phyloP scores from a whole-genome alignment of 768 basidiomycete species.

The Boletus reticuloceps region DNA sequence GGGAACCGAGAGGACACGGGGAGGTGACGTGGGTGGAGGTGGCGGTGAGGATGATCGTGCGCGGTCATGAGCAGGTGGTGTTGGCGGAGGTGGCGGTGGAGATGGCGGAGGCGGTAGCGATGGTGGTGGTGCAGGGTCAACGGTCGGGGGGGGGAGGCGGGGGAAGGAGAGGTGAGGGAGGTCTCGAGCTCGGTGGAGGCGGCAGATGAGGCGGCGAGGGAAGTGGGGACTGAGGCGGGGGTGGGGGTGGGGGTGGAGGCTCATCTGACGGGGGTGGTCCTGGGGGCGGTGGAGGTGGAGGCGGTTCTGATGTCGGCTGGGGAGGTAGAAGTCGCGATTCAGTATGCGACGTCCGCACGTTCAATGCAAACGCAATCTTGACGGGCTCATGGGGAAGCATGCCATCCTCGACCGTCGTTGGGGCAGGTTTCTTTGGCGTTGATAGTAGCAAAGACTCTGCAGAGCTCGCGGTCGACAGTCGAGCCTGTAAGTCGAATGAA shows the following conservation, averaged over 20 bases:
- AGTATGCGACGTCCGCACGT: constrained; percentile 23
- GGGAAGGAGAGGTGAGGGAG: constrained; percentile 8
- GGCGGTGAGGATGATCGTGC: constrained; percentile 23
- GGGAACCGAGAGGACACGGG: constrained; percentile 23
- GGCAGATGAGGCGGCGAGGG: constrained; percentile 29
- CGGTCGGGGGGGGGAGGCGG: constrained; percentile 11
- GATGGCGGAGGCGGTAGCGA: constrained; percentile 19
- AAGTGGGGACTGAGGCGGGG: constrained; percentile 22
- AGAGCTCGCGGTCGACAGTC: constrained; percentile 7
- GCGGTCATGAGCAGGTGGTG: constrained; percentile 14
- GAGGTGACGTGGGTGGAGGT: constrained; percentile 25
- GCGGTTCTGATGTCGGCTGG: constrained; percentile 37
- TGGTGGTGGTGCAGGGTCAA: constrained; percentile 18
- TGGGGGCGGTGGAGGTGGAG: constrained; percentile 36
- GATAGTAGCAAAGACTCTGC: constrained; percentile 14
- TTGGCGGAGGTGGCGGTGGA: constrained; percentile 10
- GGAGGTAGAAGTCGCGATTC: constrained; percentile 33
- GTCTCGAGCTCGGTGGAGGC: constrained; percentile 20
- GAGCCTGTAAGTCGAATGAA: constrained; percentile 16
- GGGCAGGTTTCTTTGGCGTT: constrained; percentile 12
- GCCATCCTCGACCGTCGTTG: constrained; percentile 29
- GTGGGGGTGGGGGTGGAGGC: constrained; percentile 26
- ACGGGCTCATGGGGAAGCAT: constrained; percentile 32
- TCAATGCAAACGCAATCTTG: constrained; percentile 32
- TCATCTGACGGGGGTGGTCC: constrained; percentile 29